Percentiles rank a stretch among this genome's conserved stretches.
Evolutionary conservation across 495 filamentous ascomycete species (phyloP).

Genomic region (Neurospora discreta): DNA sequence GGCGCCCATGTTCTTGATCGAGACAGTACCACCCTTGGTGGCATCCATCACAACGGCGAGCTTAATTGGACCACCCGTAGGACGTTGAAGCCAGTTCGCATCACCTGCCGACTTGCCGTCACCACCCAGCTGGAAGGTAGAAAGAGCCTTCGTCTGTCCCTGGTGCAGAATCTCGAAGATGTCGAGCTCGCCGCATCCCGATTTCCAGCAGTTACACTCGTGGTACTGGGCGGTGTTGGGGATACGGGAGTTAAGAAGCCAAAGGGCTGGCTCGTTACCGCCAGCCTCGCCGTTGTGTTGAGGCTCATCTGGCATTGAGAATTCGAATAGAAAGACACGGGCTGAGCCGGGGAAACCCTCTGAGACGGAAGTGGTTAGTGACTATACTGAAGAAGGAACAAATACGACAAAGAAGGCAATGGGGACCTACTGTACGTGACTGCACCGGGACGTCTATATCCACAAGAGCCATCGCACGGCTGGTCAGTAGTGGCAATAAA

Average conservation of each 20-base stretch:
- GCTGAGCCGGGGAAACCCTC: conserved; percentile 50
- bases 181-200: conserved; percentile 61
- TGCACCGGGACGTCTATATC: conserved; percentile 42
- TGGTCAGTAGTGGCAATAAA: conserved; percentile 48
- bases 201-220: conserved; percentile 55
- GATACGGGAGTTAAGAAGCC: conserved; percentile 61
- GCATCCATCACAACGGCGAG: conserved; percentile 47
- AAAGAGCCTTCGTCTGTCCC: conserved; percentile 39
- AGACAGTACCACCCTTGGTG: not conserved
- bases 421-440: conserved; percentile 36
- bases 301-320: conserved; percentile 45
- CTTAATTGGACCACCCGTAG: conserved; percentile 40
- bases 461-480: conserved; percentile 48
- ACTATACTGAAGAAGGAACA: not conserved
- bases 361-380: not conserved
- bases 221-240: conserved; percentile 54
- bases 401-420: accelerated
- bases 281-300: not conserved
- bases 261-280: conserved; percentile 43
- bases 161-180: conserved; percentile 51
- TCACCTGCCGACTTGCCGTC: conserved; percentile 33
- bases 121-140: conserved; percentile 40
- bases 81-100: conserved; percentile 53
- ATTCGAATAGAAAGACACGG: conserved; percentile 59
- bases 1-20: not conserved